Percentiles rank a stretch among this genome's conserved stretches.
These are phyloP conservation scores for Protomyces lactucae-debilis DNA, from an alignment of 1,139 yeast genomes.

Conservation along the genomic window DNA sequence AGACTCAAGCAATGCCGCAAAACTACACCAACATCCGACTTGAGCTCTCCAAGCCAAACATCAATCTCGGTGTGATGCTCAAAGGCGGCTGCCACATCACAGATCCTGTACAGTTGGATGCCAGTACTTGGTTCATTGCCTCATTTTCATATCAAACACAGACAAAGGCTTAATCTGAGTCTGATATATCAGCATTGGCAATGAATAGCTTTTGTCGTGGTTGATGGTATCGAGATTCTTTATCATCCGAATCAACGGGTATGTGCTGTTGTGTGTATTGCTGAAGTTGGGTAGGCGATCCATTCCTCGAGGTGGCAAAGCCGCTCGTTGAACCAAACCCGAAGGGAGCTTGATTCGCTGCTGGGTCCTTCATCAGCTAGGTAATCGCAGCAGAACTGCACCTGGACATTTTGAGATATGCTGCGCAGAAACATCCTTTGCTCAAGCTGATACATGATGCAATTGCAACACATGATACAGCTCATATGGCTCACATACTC, in stretches of 20 bases:
- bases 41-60: background rate
- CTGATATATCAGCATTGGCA: conserved; percentile 20
- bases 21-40: background rate
- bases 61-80: background rate
- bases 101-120: background rate
- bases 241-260: conserved; percentile 2
- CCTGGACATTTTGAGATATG: no score
- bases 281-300: conserved; percentile 24
- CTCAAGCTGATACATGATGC: no score
- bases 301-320: conserved; percentile 3
- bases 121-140: background rate
- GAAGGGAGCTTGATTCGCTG: background rate
- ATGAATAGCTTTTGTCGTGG: conserved; percentile 12
- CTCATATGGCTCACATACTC: no score
- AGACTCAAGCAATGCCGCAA: background rate
- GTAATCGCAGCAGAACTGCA: no score
- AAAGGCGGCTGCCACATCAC: background rate
- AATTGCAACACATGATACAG: no score
- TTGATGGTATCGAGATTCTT: conserved; percentile 3
- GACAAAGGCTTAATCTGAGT: conserved; percentile 4
- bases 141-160: background rate
- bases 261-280: conserved; percentile 18
- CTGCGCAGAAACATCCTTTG: no score
- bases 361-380: no score
- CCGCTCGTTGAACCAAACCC: background rate